phyloP scores from a whole-genome alignment of 805 yeast genomes.

The Naumovozyma dairenensis region DNA sequence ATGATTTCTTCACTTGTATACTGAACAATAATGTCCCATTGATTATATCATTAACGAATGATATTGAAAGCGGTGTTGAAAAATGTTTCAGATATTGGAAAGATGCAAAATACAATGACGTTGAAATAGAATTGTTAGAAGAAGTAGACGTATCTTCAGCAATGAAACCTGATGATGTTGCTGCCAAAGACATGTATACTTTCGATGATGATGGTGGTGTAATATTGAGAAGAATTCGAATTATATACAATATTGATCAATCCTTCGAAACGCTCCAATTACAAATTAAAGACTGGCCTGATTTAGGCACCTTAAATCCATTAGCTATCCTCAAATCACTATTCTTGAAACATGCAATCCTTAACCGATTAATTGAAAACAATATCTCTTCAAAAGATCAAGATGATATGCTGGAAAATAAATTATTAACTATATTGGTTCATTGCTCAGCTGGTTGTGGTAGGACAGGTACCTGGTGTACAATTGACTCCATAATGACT shows the following conservation, averaged over 20 bases:
- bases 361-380: constrained; percentile 17
- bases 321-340: constrained; percentile 48
- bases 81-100: constrained; percentile 83
- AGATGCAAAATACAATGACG: constrained; percentile 39
- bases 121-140: constrained; percentile 22
- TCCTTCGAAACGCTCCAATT: constrained; percentile 53
- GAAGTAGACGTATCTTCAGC: constrained; percentile 4
- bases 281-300: constrained; percentile 79
- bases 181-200: neutral
- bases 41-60: constrained; percentile 66
- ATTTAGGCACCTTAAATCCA: constrained; percentile 57
- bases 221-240: constrained; percentile 30
- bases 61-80: constrained; percentile 63
- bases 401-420: constrained; percentile 8
- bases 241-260: constrained; percentile 27
- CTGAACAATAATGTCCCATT: constrained; percentile 53
- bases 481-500: constrained; percentile 52
- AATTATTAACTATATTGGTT: constrained; percentile 48
- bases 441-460: constrained; percentile 99
- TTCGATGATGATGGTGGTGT: constrained; percentile 5
- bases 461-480: constrained; percentile 82
- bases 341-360: constrained; percentile 36
- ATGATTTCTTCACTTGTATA: constrained; percentile 79
- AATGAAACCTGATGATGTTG: neutral
- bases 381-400: constrained; percentile 8